Evolutionary conservation across 2,329 filamentous ascomycete species (phyloP), one percentile per base, ranked within the genome.

Genomic region (Tolypocladium inflatum): DNA sequence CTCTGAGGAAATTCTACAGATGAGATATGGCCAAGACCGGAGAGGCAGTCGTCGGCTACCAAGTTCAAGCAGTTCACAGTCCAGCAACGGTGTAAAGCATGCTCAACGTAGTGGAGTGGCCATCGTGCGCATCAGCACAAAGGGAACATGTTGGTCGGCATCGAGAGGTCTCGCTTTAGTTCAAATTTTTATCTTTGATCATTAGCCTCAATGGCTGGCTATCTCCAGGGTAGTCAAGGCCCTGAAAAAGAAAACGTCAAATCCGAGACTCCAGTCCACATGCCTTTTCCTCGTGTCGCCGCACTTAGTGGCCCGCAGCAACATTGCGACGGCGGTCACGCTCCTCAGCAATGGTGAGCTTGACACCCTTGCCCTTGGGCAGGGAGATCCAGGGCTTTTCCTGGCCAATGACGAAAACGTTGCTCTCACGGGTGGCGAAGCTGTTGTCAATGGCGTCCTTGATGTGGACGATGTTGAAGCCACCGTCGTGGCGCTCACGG

Each of bases 401-500:
- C 72, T 87, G 84, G 74, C 94, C 94, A 72, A 99, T 97, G 83
- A 99, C 88, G 83, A 99, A 99, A 74, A 99, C 92, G 90, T 99
- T 99, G 86, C 82, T 88, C 86, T 99, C 92, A 81, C 94, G 94
- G 76, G 94, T 99, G 74, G 94, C 92, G 81, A 99, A 99, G 76
- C 90, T 90, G 89, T 99, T 99, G 88, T 97, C 94, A 80, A 99
- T 93, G 74, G 92, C 93, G 76, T 99, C 94, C 90, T 99, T 99
- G 81, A 99, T 89, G 85, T 97, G 92, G 78, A 99, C 92, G 74
- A 99, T 96, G 87, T 95, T 95, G 90, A 99, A 99, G 79, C 94
- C 94, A 85, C 94, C 94, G 72, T 99, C 94, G 86, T 99, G 94
- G 73, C 94, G 91, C 87, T 99, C 94, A 85, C 94, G 93, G 87